Percentiles rank a stretch among this genome's conserved stretches.
Evolutionary conservation across 2,329 filamentous ascomycete genomes (phyloP).

Genomic region (Neofusicoccum sp.): DNA sequence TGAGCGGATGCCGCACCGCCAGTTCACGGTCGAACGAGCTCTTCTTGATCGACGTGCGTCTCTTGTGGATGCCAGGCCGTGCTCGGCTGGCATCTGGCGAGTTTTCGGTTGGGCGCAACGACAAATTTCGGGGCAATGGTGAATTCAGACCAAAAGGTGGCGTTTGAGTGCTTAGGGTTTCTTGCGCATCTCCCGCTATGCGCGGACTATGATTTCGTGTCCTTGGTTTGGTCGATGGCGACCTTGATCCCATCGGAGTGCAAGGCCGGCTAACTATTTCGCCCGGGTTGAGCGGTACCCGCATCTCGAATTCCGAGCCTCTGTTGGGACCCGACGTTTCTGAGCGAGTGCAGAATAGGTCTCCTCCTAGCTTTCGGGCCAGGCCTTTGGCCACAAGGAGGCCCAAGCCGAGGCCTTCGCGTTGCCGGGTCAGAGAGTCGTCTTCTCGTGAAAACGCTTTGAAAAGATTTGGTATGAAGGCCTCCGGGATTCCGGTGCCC

Average conservation of each 20-base stretch:
- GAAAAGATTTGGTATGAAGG: slow-evolving; percentile 68
- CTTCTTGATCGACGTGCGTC: slow-evolving; percentile 25
- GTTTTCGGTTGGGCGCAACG: slow-evolving; percentile 29
- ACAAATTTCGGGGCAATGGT: slow-evolving; percentile 22
- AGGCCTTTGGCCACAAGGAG: slow-evolving; percentile 73
- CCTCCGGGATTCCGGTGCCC: slow-evolving; percentile 67
- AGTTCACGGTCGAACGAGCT: slow-evolving; percentile 58
- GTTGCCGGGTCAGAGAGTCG: slow-evolving; percentile 66
- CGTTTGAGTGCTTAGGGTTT: not conserved
- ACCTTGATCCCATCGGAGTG: slow-evolving; percentile 11
- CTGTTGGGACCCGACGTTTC: slow-evolving; percentile 62
- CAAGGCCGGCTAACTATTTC: slow-evolving; percentile 36
- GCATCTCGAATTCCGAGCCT: slow-evolving; percentile 70
- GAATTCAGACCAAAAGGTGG: slow-evolving; percentile 25
- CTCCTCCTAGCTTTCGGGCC: slow-evolving; percentile 68
- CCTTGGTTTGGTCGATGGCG: slow-evolving; percentile 15
- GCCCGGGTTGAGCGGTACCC: slow-evolving; percentile 61
- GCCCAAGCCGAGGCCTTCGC: slow-evolving; percentile 69
- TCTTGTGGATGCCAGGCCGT: not conserved
- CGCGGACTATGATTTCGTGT: slow-evolving; percentile 19
- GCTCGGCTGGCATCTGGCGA: slow-evolving; percentile 21
- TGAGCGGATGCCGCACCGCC: slow-evolving; percentile 63
- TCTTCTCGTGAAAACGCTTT: slow-evolving; percentile 72
- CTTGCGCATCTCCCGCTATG: slow-evolving; percentile 4
- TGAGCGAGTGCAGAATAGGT: slow-evolving; percentile 65